phyloP scores from a whole-genome alignment of 768 basidiomycete genomes.

The Pulveroboletus frians region DNA sequence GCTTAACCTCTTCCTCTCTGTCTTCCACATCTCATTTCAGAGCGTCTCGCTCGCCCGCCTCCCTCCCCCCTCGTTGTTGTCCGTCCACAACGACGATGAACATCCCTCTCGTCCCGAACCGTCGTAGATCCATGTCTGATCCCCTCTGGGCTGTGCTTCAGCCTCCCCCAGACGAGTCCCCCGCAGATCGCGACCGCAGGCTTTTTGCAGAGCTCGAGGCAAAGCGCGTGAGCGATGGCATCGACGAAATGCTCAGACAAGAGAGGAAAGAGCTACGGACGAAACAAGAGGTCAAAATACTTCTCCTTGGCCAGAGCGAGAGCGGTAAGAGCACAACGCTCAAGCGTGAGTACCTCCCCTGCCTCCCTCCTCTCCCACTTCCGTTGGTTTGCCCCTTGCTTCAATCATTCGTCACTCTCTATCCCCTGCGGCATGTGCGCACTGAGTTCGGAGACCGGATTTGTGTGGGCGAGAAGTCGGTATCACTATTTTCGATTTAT shows the following conservation, averaged over 20 bases:
- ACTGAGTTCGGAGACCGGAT: neutral
- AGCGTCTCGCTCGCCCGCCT: slow-evolving; percentile 12
- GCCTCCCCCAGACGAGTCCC: slow-evolving; percentile 70
- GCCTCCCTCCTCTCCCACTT: slow-evolving; percentile 5
- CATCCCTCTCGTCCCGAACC: slow-evolving; percentile 32
- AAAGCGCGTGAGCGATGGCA: slow-evolving; percentile 66
- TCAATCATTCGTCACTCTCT: neutral
- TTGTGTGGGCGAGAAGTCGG: neutral
- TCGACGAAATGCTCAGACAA: slow-evolving; percentile 71
- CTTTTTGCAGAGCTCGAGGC: slow-evolving; percentile 66
- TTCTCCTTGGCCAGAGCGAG: slow-evolving; percentile 84
- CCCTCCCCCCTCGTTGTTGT: neutral
- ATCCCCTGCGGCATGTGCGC: neutral
- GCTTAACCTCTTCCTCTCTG: slow-evolving; percentile 20
- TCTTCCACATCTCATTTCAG: slow-evolving; percentile 16
- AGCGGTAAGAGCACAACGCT: slow-evolving; percentile 86
- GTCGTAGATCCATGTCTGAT: slow-evolving; percentile 52
- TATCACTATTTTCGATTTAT: slow-evolving; percentile 1
- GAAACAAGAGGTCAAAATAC: slow-evolving; percentile 64
- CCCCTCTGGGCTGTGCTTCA: slow-evolving; percentile 63
- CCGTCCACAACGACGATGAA: slow-evolving; percentile 16
- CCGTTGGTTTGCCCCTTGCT: neutral
- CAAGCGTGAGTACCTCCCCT: slow-evolving; percentile 61
- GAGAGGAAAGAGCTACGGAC: slow-evolving; percentile 60
- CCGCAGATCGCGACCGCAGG: slow-evolving; percentile 58